Percentiles rank a stretch among this genome's conserved stretches.
phyloP scores from a whole-genome alignment of 257 asterid species.

The Scutellaria barbata region DNA sequence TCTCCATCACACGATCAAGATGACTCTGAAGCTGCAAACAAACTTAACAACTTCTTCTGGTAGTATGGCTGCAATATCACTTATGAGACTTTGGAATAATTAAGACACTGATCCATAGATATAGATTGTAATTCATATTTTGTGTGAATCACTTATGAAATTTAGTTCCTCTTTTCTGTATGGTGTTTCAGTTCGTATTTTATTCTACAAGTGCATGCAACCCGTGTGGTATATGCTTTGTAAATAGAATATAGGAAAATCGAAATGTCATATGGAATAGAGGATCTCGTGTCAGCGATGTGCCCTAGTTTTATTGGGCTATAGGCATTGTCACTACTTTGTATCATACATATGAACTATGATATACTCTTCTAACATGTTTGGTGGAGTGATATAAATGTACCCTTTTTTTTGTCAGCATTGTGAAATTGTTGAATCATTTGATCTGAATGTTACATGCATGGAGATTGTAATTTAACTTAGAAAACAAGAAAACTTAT shows the following conservation, averaged over 20 bases:
- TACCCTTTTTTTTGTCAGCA: neutral
- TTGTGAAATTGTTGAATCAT: too few relatives aligned
- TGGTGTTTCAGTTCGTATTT: neutral
- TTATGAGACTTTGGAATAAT: neutral
- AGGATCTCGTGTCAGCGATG: conserved; percentile 2
- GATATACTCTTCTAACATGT: conserved; percentile 26
- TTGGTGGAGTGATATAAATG: conserved; percentile 16
- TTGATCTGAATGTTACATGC: too few relatives aligned
- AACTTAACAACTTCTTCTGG: conserved; percentile 67
- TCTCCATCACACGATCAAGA: conserved; percentile 82
- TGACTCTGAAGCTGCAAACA: conserved; percentile 61
- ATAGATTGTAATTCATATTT: conserved; percentile 16
- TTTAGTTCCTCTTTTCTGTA: neutral
- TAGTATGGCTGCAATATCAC: conserved; percentile 32
- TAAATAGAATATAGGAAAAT: conserved; percentile 6
- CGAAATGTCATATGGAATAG: conserved; percentile 1
- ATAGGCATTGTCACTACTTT: conserved; percentile 16
- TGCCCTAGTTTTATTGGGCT: conserved; percentile 47
- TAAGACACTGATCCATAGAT: conserved; percentile 15
- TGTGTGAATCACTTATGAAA: conserved; percentile 14
- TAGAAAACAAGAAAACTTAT: too few relatives aligned
- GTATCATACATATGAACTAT: neutral
- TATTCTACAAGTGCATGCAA: neutral
- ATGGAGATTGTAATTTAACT: too few relatives aligned
- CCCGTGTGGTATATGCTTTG: neutral